Conservation (phyloP, 306 rosid genomes). For the Hippophae gyantsensis region DNA sequence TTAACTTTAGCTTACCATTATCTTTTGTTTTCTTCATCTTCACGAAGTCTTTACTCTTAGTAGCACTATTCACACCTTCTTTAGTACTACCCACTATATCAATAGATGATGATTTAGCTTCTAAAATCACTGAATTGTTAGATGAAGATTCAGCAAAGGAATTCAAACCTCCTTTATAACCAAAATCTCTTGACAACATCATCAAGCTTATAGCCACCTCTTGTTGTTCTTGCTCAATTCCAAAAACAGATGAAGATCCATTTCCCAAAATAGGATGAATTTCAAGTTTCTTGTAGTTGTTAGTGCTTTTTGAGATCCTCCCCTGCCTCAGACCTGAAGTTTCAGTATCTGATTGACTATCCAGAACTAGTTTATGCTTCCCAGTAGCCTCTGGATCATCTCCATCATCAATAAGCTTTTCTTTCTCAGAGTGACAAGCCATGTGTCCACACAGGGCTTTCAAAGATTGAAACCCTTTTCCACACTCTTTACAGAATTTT, state of each 20-base stretch:
- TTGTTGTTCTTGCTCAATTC: conserved; percentile 48
- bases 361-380: conserved; percentile 43
- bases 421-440: conserved; percentile 79
- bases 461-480: conserved; percentile 64
- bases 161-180: conserved; percentile 30
- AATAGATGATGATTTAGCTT: conserved; percentile 45
- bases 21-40: too few relatives aligned
- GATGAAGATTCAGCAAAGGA: conserved; percentile 57
- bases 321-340: conserved; percentile 34
- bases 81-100: conserved; percentile 26
- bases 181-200: conserved; percentile 55
- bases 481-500: conserved; percentile 67
- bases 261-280: conserved; percentile 19
- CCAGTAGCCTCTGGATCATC: conserved; percentile 19
- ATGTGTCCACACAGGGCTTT: conserved; percentile 84
- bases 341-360: conserved; percentile 60
- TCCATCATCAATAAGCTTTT: conserved; percentile 27
- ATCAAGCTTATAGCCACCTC: conserved; percentile 73
- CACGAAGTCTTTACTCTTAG: too few relatives aligned
- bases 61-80: conserved; percentile 3
- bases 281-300: conserved; percentile 28
- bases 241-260: conserved; percentile 40
- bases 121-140: conserved; percentile 51
- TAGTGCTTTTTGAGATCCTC: conserved; percentile 33
- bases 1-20: conserved; percentile 21